Evolutionary conservation across 2,329 filamentous ascomycete species (phyloP), one percentile per base, ranked within the genome.

Genomic region (Fusarium piperis): DNA sequence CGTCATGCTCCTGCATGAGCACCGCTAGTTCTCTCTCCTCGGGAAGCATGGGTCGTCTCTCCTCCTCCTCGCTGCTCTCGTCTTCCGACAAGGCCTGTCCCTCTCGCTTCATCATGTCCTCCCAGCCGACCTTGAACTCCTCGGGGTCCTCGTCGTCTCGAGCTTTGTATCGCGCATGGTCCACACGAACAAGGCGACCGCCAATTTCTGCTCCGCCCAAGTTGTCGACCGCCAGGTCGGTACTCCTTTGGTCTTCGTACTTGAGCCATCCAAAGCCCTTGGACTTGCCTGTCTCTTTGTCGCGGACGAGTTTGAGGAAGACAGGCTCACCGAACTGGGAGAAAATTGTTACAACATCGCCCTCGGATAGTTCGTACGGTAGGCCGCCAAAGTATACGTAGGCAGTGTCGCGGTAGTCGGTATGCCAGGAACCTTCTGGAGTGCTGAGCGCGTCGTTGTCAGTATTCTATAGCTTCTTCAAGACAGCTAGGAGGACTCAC

Each of bases 171-270:
- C 95, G 86, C 28, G 94, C 93, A 82, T 99, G 96, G 79, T 99
- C 96, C 13, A 99, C 96, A 66, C 93, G 90, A 44, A 99, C 82
- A 64, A 95, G 82, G 44, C 95, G 88, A 3, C 94, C 95, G 79
- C 93, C 86, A 18, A 99, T 91, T 32, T 91, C 92, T 10, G 95
- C 92, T 33, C 96, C 96, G 39, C 94, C 93, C 6, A 99, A 84
- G 80, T 99, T 99, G 83, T 99, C 96, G 11, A 99, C 97, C 0
- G 97, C 96, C 44, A 99, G 85, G 81, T 98, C 95, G 69, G 94
- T 97, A 83, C 95, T 98, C 74, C 95, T 89, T 84, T 99, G 96
- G 81, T 99, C 95, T 80, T 99, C 96, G 82, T 98, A 99, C 80
- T 99, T 99, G 65, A 99, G 87, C 87, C 97, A 99, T 3, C 93